Percentiles rank a stretch among this genome's conserved stretches.
phyloP scores from a whole-genome alignment of 106 monocot genomes.

The Dactylorhiza incarnata region DNA sequence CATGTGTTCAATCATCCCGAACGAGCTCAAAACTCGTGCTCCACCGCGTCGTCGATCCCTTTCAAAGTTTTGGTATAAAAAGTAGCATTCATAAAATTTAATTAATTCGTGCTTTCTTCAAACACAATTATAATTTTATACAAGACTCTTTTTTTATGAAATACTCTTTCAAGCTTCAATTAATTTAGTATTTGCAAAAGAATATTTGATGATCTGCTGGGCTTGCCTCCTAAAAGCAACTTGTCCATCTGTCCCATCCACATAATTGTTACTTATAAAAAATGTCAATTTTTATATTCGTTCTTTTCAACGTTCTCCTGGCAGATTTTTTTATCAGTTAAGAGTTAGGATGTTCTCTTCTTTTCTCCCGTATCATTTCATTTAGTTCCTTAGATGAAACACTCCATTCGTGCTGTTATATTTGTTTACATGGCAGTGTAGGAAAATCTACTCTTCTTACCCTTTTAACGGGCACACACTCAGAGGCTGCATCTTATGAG shows the following conservation, averaged over 20 bases:
- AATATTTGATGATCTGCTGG: neutral
- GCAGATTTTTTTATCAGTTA: neutral
- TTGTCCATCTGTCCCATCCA: neutral
- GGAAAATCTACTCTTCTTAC: constrained; percentile 96
- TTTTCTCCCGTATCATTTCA: neutral
- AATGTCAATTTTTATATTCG: neutral
- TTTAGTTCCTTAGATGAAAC: neutral
- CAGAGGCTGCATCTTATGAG: constrained; percentile 98
- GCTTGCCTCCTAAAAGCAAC: neutral
- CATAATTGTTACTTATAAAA: neutral
- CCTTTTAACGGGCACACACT: constrained; percentile 90
- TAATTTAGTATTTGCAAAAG: neutral
- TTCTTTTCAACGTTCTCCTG: neutral
- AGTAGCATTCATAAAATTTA: neutral
- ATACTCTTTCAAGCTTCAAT: neutral
- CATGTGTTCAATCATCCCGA: too few relatives aligned
- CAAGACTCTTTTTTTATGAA: neutral
- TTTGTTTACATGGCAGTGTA: constrained; percentile 51
- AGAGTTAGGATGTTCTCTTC: neutral
- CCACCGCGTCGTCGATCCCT: too few relatives aligned
- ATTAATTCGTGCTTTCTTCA: neutral
- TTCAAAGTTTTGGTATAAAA: neutral
- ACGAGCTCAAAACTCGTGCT: too few relatives aligned
- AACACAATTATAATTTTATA: neutral
- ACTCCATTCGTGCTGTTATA: constrained; percentile 1